Base-by-base conservation (phyloP, 1,139 yeast genomes). In the Debaryomyces udenii region DNA sequence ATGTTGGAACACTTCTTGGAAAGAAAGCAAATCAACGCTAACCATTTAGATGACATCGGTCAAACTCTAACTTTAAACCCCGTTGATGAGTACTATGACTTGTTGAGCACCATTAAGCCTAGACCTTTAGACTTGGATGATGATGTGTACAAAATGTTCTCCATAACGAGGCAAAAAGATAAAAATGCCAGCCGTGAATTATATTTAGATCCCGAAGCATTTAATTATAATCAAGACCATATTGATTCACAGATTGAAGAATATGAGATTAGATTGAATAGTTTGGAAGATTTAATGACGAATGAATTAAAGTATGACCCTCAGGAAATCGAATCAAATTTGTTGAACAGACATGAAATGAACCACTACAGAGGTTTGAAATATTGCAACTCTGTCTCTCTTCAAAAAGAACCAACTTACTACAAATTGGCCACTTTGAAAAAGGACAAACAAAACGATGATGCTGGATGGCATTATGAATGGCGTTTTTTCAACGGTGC, bases 381-480 rank as follows among this genome's bases (percentile, higher is more conserved):
- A 33, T 51, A 50, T 31, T 59, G 64, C 11, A 50, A 48, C 22
- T 30, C 42, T 3, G 44, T 47, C 31, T 30, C 47, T 1, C 45
- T 48, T 3, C 43, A 43, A 9, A 44, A 53, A 13, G 66, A 61
- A 35, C 63, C 63, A 14, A 56, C 61, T n/a, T 67, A 68, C 48
- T 68, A 64, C 46, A 64, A 65, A 43, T 55, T 66, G 41, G 66
- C 72, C 3, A 63, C 70, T 1, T 53, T 68, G 32, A 48, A 49
- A 33, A 55, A 57, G 37, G 52, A 53, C 24, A 57, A 62, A 13
- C 48, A 44, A 14, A 62, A 60, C 42, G 49, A 49, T 37, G 73
- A 67, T 46, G 53, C 63, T 22, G 72, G 72, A n/a, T 64, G 70
- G 70, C 70, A 65, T 52, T 61, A 66, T 44, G 71, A 66, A 44